Evolutionary conservation across 1,139 yeast genomes (phyloP), one percentile per base, ranked within the genome.

Genomic region (Saccharomyces uvarum): DNA sequence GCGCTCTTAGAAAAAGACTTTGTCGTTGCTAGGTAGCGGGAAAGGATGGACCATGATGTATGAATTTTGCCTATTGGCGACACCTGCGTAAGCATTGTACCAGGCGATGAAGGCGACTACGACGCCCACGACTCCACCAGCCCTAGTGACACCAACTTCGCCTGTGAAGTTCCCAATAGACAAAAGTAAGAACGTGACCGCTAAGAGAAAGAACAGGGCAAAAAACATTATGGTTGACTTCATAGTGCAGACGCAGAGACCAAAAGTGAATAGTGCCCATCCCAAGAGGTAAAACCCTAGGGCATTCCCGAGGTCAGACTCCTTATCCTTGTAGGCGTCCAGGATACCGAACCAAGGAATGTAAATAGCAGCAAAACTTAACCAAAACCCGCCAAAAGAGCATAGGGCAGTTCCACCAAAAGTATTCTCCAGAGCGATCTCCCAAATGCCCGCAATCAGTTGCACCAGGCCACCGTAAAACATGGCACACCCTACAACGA

Each of bases 401-500:
- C 81, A 71, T 57, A 85, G 75, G 1, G 88, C 88, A 53, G 83
- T 77, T 56, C 84, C 89, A 80, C 88, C 90, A 74, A 84, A 85
- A 51, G 88, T 82, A 72, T 84, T 84, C 61, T 85, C 89, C 49
- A 79, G 59, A 1, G 86, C 84, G 51, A 80, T 65, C 63, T 79
- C 83, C 82, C 82, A 80, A 56, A 77, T 70, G 3, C 84, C 84
- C 28, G 95, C 95, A 28, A 77, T 65, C 73, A 77, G 70, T 69
- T 88, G 96, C 51, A 87, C 81, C 13, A 82, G 72, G n/a, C 96
- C 96, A 55, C 95, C 95, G 71, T 89, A 89, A 71, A 89, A 89
- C 66, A 81, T 79, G 1, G 96, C 96, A 54, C 84, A 73, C 14
- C 95, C 95, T 51, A 86, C 77, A 54, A 83, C 84, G 32, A 83